phyloP scores from a whole-genome alignment of 2,329 filamentous ascomycete species.

The Cladosporium sp. region DNA sequence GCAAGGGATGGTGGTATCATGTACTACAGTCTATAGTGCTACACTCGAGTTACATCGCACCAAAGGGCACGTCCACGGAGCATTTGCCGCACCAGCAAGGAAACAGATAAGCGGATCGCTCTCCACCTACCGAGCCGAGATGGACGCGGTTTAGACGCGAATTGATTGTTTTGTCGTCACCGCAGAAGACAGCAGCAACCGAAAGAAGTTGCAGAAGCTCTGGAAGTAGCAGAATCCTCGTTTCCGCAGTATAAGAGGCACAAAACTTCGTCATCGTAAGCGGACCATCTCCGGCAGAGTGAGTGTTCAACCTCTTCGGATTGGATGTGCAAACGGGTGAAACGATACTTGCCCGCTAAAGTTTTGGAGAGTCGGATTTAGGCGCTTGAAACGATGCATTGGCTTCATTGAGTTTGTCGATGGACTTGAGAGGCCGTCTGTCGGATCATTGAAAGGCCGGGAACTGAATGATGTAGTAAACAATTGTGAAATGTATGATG shows the following conservation, averaged over 20 bases:
- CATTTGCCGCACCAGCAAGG: not conserved
- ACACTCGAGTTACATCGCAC: not conserved
- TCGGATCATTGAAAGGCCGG: not conserved
- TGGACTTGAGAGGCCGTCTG: not conserved
- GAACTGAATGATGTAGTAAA: not conserved
- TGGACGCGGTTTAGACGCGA: slow-evolving; percentile 6
- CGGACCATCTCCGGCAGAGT: slow-evolving; percentile 1
- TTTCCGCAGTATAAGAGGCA: not conserved
- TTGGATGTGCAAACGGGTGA: slow-evolving; percentile 9
- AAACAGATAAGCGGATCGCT: not conserved
- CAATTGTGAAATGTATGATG: not conserved
- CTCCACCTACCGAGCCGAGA: not conserved
- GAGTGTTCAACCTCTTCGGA: not conserved
- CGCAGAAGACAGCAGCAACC: slow-evolving; percentile 4
- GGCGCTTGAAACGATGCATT: slow-evolving; percentile 3
- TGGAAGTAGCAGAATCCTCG: not conserved
- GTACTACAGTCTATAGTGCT: not conserved
- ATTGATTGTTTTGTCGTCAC: slow-evolving; percentile 8
- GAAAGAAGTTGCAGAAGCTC: not conserved
- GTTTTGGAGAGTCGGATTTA: slow-evolving; percentile 1
- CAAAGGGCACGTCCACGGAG: not conserved
- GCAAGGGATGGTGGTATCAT: not conserved
- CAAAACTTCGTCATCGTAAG: not conserved
- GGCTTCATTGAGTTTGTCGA: not conserved
- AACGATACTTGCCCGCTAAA: slow-evolving; percentile 5